phyloP scores from a whole-genome alignment of 2,329 filamentous ascomycete species.

The Diaporthe longicolla region DNA sequence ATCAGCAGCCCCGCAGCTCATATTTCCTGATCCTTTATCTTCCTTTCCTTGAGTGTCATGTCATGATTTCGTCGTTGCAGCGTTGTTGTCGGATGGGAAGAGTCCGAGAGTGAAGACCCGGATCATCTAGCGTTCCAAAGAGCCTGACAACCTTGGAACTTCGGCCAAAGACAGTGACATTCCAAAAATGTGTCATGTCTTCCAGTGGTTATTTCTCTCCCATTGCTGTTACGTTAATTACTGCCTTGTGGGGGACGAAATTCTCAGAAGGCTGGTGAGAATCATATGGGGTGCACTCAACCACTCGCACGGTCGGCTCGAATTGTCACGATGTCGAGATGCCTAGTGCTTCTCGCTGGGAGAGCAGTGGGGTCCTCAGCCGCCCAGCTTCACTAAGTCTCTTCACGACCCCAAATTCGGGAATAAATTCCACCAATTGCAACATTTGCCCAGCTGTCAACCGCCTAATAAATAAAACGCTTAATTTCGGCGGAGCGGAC shows the following conservation, averaged over 20 bases:
- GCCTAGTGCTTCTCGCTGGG: neutral
- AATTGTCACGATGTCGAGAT: neutral
- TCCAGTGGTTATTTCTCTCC: too few relatives aligned
- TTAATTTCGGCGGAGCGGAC: neutral
- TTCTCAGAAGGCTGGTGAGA: neutral
- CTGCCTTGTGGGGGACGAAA: neutral
- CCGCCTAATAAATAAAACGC: neutral
- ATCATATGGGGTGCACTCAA: neutral
- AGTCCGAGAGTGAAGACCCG: neutral
- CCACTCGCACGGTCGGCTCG: neutral
- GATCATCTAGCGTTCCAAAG: neutral
- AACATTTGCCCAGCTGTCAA: neutral
- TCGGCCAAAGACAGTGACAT: neutral
- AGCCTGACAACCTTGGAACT: neutral
- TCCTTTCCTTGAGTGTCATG: neutral
- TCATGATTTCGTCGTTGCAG: neutral
- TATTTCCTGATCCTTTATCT: neutral
- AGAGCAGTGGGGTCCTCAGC: neutral
- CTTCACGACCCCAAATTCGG: constrained; percentile 5
- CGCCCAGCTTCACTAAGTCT: constrained; percentile 2
- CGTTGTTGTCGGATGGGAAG: neutral
- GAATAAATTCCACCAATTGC: constrained; percentile 30
- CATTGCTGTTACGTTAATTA: neutral
- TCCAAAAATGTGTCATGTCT: neutral
- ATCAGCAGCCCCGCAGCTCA: neutral